phyloP scores from a whole-genome alignment of 768 basidiomycete species.

The Calocera viscosa region DNA sequence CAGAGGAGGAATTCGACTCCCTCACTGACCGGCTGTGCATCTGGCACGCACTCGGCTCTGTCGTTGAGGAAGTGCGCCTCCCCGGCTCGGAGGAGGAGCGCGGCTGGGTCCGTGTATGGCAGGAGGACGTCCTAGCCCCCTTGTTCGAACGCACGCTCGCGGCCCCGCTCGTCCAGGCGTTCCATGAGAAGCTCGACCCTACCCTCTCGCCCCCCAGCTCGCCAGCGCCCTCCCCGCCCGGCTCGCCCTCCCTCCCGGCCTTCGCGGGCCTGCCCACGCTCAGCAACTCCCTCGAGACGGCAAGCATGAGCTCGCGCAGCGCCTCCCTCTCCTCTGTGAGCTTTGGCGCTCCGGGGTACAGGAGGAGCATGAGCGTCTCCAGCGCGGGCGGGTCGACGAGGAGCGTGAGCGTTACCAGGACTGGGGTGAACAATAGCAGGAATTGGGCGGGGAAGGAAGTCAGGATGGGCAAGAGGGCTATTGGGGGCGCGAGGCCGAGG shows the following conservation, averaged over 20 bases:
- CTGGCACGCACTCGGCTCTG: background rate
- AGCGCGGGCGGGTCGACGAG: background rate
- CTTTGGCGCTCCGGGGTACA: background rate
- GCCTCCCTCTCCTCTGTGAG: background rate
- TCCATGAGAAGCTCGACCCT: background rate
- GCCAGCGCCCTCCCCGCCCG: background rate
- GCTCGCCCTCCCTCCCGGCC: background rate
- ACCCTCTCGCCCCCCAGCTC: conserved; percentile 4
- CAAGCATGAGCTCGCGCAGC: background rate
- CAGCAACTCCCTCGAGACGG: background rate
- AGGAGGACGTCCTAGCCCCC: background rate
- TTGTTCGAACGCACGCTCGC: background rate
- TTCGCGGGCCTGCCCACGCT: background rate
- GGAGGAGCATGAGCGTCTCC: conserved; percentile 1
- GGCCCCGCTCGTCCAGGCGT: background rate
- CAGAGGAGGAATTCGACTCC: background rate
- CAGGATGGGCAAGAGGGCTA: conserved; percentile 1
- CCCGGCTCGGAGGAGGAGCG: background rate
- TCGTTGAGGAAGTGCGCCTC: background rate
- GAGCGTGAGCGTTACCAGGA: background rate
- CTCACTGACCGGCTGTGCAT: background rate
- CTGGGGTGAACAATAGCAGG: conserved; percentile 4
- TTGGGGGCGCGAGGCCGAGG: background rate
- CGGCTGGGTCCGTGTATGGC: background rate
- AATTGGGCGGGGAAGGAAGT: conserved; percentile 5